Evolutionary conservation across 176 grass and related monocot genomes (phyloP).

Genomic region (Carex littledalei): DNA sequence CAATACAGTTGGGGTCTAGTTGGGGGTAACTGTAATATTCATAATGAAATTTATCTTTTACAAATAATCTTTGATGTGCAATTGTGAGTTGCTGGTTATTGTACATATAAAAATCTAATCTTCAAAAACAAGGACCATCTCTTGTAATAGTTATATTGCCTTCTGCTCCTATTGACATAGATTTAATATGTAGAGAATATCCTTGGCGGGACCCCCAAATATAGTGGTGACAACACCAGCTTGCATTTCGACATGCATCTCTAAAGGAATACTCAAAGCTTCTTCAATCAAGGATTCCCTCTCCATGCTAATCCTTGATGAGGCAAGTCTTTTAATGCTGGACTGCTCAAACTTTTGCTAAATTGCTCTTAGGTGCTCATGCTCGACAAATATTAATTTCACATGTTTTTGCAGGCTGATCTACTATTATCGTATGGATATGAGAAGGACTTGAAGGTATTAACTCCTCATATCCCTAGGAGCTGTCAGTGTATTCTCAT

Average conservation of each 20-base stretch:
- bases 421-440: constrained; percentile 88
- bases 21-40: background rate
- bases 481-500: constrained; percentile 90
- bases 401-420: constrained; percentile 68
- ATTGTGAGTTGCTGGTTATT: background rate
- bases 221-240: constrained; percentile 88
- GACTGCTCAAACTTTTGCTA: background rate
- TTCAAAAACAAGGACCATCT: background rate
- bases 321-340: constrained; percentile 41
- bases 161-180: constrained; percentile 15
- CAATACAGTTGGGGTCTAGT: background rate
- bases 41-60: background rate
- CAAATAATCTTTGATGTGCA: background rate
- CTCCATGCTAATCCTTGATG: constrained; percentile 92
- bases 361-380: background rate
- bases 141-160: background rate
- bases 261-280: constrained; percentile 60
- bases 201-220: constrained; percentile 60
- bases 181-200: constrained; percentile 49
- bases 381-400: constrained; percentile 28
- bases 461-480: constrained; percentile 69
- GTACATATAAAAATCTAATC: background rate
- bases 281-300: constrained; percentile 81
- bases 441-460: constrained; percentile 80
- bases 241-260: constrained; percentile 90